phyloP scores from a whole-genome alignment of 352 stramenopile genomes.

The Phytophthora ohioensis region DNA sequence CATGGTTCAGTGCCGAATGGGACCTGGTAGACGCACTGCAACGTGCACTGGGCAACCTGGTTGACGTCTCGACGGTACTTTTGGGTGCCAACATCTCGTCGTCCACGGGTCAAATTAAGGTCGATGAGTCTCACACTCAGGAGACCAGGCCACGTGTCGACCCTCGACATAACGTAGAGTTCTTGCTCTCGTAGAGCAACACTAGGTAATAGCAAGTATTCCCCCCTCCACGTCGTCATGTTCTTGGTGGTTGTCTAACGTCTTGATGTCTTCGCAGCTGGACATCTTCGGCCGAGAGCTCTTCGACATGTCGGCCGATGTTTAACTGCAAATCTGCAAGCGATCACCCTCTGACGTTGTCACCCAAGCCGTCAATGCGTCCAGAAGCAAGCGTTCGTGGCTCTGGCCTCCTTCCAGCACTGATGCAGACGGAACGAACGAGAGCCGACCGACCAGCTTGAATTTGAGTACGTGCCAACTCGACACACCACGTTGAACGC shows the following conservation, averaged over 20 bases:
- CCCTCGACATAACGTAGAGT: conserved; percentile 52
- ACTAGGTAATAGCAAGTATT: background rate
- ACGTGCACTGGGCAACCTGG: conserved; percentile 45
- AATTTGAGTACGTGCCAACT: conserved; percentile 16
- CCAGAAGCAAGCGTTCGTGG: background rate
- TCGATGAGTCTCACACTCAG: conserved; percentile 13
- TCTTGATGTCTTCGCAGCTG: conserved; percentile 6
- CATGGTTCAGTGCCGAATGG: conserved; percentile 63
- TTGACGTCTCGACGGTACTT: conserved; percentile 52
- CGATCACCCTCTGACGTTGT: too few relatives aligned
- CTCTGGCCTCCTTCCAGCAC: background rate
- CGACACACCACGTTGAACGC: conserved; percentile 1
- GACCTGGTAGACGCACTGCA: conserved; percentile 64
- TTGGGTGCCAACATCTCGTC: conserved; percentile 60
- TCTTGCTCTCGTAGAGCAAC: conserved; percentile 50
- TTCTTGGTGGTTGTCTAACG: too few relatives aligned
- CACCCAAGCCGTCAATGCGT: background rate
- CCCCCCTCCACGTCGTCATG: too few relatives aligned
- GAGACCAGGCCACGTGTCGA: conserved; percentile 21
- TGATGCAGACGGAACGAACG: conserved; percentile 10
- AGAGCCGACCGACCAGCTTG: conserved; percentile 18
- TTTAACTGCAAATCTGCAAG: too few relatives aligned
- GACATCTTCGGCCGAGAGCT: conserved; percentile 7
- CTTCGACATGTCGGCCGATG: background rate
- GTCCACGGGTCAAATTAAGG: conserved; percentile 56